Conservation (phyloP, 495 filamentous ascomycete species). For the Chaetomium cochliodes region DNA sequence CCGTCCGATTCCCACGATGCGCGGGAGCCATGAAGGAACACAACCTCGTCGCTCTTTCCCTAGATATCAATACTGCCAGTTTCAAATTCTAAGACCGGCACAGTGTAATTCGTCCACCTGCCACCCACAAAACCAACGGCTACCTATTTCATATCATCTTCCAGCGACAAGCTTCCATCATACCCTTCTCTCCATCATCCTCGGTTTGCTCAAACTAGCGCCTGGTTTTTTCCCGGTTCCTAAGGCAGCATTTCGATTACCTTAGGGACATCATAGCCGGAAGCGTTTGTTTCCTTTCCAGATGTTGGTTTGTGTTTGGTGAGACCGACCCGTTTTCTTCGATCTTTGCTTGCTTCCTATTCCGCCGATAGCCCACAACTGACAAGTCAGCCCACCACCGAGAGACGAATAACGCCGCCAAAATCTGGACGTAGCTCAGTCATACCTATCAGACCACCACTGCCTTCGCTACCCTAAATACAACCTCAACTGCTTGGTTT, state of each 20-base stretch:
- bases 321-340: background rate
- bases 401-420: background rate
- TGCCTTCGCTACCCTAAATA: background rate
- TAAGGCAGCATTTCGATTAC: constrained; percentile 16
- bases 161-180: background rate
- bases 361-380: background rate
- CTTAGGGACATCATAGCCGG: constrained; percentile 1
- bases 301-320: background rate
- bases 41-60: background rate
- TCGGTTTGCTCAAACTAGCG: constrained; percentile 20
- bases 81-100: background rate
- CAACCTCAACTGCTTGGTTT: background rate
- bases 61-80: background rate
- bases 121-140: background rate
- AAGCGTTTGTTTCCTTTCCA: constrained; percentile 19
- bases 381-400: background rate
- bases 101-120: background rate
- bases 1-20: background rate
- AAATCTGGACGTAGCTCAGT: background rate
- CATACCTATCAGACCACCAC: background rate
- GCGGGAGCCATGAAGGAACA: background rate
- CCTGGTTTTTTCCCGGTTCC: constrained; percentile 22
- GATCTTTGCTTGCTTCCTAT: background rate
- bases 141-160: background rate
- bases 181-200: background rate